Evolutionary conservation across 495 filamentous ascomycete genomes (phyloP).

Genomic region (Neurospora sp.): DNA sequence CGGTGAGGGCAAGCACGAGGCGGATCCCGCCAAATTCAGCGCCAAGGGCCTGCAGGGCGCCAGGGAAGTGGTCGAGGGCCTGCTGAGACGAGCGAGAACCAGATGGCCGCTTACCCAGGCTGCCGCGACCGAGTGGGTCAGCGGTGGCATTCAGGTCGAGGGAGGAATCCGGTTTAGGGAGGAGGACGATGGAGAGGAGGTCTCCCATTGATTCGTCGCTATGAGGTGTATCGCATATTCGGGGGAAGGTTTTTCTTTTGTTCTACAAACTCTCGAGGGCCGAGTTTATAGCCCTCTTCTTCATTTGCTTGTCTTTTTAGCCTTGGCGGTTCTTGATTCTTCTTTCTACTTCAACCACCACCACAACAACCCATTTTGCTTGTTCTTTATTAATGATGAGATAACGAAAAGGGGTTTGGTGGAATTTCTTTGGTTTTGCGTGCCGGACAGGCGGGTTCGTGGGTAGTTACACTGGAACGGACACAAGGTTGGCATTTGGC

Average conservation of each 20-base stretch:
- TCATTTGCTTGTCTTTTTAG: background rate
- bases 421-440: background rate
- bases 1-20: conserved; percentile 35
- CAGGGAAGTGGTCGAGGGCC: conserved; percentile 65
- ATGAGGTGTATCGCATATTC: background rate
- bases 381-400: conserved; percentile 5
- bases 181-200: conserved; percentile 48
- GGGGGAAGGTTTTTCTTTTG: background rate
- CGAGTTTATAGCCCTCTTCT: background rate
- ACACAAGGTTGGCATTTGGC: background rate
- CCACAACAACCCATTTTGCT: background rate
- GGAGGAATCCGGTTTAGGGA: conserved; percentile 61
- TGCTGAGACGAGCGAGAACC: conserved; percentile 68
- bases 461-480: background rate
- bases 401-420: conserved; percentile 1
- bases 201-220: conserved; percentile 14
- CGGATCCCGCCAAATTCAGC: conserved; percentile 38
- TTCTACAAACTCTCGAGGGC: background rate
- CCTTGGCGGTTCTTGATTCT: background rate
- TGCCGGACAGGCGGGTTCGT: background rate
- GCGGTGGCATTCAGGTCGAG: conserved; percentile 57
- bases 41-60: conserved; percentile 60
- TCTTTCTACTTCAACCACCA: background rate
- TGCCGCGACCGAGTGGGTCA: conserved; percentile 64
- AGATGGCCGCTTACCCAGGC: conserved; percentile 66